Conservation (phyloP, 805 yeast species). For the Candida fluviatilis region DNA sequence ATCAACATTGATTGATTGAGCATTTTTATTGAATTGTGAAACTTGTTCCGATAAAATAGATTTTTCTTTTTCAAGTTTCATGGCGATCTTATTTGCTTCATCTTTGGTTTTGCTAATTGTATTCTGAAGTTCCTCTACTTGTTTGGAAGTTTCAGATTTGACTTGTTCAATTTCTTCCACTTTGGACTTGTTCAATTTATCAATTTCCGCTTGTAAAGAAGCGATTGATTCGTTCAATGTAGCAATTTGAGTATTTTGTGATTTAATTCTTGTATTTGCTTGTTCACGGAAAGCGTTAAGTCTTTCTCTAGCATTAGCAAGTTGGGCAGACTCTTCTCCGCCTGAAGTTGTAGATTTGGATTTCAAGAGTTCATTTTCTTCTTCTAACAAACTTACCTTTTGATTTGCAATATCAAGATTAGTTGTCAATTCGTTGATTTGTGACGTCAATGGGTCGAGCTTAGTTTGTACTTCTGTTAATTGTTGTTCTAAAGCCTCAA, state of each 20-base stretch:
- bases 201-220: slow-evolving; percentile 18
- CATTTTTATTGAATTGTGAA: slow-evolving; percentile 10
- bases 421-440: slow-evolving; percentile 27
- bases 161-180: slow-evolving; percentile 8
- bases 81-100: slow-evolving; percentile 10
- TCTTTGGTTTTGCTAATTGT: slow-evolving; percentile 12
- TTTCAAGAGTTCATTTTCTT: slow-evolving; percentile 19
- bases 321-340: slow-evolving; percentile 18
- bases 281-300: slow-evolving; percentile 14
- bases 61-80: slow-evolving; percentile 6
- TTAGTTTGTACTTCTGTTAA: slow-evolving; percentile 25
- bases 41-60: slow-evolving; percentile 10
- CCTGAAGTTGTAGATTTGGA: slow-evolving; percentile 3
- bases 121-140: slow-evolving; percentile 16
- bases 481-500: slow-evolving; percentile 37
- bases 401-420: slow-evolving; percentile 13
- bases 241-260: slow-evolving; percentile 22
- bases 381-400: slow-evolving; percentile 10
- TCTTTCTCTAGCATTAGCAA: slow-evolving; percentile 19
- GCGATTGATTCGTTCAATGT: slow-evolving; percentile 21
- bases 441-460: slow-evolving; percentile 43
- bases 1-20: slow-evolving; percentile 16
- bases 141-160: slow-evolving; percentile 16
- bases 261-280: slow-evolving; percentile 20
- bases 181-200: slow-evolving; percentile 5